Evolutionary conservation across 257 asterid species (phyloP), one percentile per base, ranked within the genome.

Genomic region (Knoxia roxburghii): DNA sequence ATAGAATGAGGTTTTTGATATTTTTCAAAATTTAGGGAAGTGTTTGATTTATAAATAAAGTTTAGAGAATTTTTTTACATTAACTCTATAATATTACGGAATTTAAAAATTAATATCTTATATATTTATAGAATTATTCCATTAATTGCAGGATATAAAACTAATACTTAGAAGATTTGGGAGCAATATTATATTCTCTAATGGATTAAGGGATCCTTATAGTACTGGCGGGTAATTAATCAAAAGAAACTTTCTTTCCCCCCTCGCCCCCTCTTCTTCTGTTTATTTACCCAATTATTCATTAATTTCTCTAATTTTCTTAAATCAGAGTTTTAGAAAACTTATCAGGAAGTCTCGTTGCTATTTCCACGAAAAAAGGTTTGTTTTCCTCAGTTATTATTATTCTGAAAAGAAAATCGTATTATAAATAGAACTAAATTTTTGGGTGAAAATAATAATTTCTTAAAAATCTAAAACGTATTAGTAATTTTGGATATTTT

Each of bases 301-400:
- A 2, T 50, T 15, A 1, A 29, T 1, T 41, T 51, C 2, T 5
- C 0, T 10, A 20, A 40, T 2, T 7, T 9, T 68, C 11, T 48
- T 32, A 33, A 35, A 14, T 17, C 49, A 82, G 93, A 72, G 85
- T 84, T 48, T 58, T 86, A 0, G 77, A 82, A 55, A 76, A 76
- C 64, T 70, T 88, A 51, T 81, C 86, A 6, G n/a, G 61, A n/a
- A 83, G 67, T 55, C 53, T 89, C 21, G 54, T 73, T 37, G 95
- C 92, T 5, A 55, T 89, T 21, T 23, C 80, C 24, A 83, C 92
- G 0, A 24, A 7, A 11, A 82, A 89, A 7, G 93, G 95, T 87
- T 74, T 8, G 82, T 1, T 45, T 15, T 20, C 8, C 18, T 2
- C 1, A 41, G 5, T 2, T 41, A 41, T n/a, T n/a, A n/a, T n/a